phyloP scores from a whole-genome alignment of 2,329 filamentous ascomycete genomes.

The Albophoma yamanashiensis region DNA sequence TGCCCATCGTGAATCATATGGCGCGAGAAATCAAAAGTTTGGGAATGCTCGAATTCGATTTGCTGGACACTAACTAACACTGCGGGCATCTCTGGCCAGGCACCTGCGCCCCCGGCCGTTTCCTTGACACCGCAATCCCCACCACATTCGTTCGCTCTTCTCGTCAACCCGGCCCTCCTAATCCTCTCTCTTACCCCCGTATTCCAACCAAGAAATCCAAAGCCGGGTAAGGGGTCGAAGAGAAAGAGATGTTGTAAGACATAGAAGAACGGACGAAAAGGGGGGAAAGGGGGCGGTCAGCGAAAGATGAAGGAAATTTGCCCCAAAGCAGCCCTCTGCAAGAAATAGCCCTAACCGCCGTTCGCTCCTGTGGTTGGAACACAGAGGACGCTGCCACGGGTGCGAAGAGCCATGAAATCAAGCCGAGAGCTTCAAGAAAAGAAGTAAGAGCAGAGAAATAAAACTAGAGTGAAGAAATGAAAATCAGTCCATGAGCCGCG shows the following conservation, averaged over 20 bases:
- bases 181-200: neutral
- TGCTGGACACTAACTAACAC: neutral
- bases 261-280: neutral
- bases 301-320: neutral
- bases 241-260: neutral
- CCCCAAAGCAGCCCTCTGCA: neutral
- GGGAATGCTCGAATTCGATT: neutral
- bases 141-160: neutral
- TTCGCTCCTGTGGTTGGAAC: neutral
- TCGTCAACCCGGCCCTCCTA: neutral
- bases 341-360: neutral
- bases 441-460: neutral
- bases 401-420: neutral
- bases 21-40: neutral
- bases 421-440: neutral
- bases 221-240: neutral
- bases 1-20: neutral
- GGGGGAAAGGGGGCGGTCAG: neutral
- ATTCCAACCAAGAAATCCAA: neutral
- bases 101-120: neutral
- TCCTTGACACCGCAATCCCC: neutral
- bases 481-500: neutral
- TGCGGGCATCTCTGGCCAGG: neutral
- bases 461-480: constrained; percentile 1
- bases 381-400: neutral